Conservation (phyloP, 805 yeast genomes). For the Pichia sporocuriosa region DNA sequence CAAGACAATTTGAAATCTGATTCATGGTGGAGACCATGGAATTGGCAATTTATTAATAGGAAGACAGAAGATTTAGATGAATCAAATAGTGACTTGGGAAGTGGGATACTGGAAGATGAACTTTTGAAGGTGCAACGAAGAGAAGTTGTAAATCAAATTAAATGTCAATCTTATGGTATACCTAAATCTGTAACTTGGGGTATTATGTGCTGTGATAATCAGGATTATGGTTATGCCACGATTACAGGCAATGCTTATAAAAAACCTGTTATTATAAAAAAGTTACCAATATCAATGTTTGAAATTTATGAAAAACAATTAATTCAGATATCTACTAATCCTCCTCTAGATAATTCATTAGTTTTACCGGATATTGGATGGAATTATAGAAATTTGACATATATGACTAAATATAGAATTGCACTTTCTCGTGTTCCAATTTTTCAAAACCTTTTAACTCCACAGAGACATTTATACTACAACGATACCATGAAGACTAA, state of each 20-base stretch:
- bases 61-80: not conserved
- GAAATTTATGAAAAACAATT: constrained; percentile 22
- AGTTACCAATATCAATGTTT: constrained; percentile 25
- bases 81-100: constrained; percentile 1
- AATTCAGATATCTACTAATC: not conserved
- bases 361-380: constrained; percentile 24
- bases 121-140: constrained; percentile 20
- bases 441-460: constrained; percentile 16
- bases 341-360: too few species aligned
- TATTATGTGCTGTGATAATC: constrained; percentile 11
- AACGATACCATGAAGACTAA: constrained; percentile 8
- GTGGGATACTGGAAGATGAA: constrained; percentile 10
- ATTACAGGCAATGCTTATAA: constrained; percentile 27
- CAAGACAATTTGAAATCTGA: not conserved
- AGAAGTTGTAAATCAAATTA: constrained; percentile 21
- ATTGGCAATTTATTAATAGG: constrained; percentile 4
- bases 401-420: constrained; percentile 23
- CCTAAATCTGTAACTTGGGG: constrained; percentile 28
- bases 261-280: constrained; percentile 22
- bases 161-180: constrained; percentile 16
- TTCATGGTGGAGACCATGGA: constrained; percentile 12
- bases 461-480: constrained; percentile 29
- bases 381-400: constrained; percentile 24
- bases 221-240: constrained; percentile 21
- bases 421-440: constrained; percentile 15